Evolutionary conservation across 2,329 filamentous ascomycete species (phyloP), one percentile per base, ranked within the genome.

Genomic region (Cercospora berteroae): DNA sequence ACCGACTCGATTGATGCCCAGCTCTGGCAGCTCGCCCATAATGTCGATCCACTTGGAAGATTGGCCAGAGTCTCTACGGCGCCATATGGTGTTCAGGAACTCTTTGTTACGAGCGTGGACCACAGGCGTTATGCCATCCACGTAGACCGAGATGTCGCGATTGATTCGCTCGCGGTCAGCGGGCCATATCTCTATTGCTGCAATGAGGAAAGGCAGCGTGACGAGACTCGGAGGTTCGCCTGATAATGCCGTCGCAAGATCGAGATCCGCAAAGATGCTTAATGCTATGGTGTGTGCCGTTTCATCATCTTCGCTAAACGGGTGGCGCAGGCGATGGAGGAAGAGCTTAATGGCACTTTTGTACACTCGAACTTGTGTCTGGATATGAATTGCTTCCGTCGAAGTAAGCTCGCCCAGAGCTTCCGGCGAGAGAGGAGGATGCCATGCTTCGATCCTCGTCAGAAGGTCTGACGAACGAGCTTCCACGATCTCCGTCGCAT

Each of bases 41-140:
- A 63, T 42, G 9, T 62, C 48, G 13, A 66, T 42, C 64, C 64
- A 66, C 29, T 58, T 66, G 23, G 59, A 66, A 12, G 48, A 48
- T 3, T n/a, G n/a, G 4, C 33, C 52, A 12, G 18, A 16, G 9
- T 66, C 50, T 31, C 64, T 42, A 4, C 48, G 27, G 4, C 31
- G 7, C 64, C 64, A 66, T 1, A 66, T 16, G 2, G 25, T 42
- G 33, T 36, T 13, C 13, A 66, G 27, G 13, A 56, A 66, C 1
- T 5, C 31, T 6, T 60, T 55, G 3, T 59, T 55, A 5, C 29
- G 55, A 31, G 13, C 20, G 8, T 59, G 16, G 3, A 59, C 59
- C 5, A 33, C 10, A 7, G 36, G 36, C 23, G 58, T 25, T 4
- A 66, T 57, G 23, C 64, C 64, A 29, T 66, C 59, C 9, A 66